Evolutionary conservation across 208 protist genomes (phyloP), one percentile per base, ranked within the genome.

Genomic region (Trypanosoma brucei): DNA sequence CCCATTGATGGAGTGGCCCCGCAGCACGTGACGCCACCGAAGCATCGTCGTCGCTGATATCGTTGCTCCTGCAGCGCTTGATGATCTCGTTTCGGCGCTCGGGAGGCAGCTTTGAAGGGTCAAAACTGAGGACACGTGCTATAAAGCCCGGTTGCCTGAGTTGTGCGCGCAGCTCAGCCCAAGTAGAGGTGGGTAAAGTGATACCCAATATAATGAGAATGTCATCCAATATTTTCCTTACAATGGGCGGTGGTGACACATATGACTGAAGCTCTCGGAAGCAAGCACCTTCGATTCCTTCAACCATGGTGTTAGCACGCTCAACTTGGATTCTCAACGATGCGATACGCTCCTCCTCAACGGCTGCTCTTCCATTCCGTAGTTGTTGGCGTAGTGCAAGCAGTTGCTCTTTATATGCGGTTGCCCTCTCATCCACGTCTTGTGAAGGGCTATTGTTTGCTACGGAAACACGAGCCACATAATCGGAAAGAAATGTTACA

Each of bases 161-260:
- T 31, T 70, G 40, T 34, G 38, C 55, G 53, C 74, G 64, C 46
- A 78, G 59, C 59, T 42, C 14, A 11, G 11, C 11, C 78, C 73
- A 84, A 46, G 49, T 46, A 33, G 52, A 54, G 55, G 51, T 39
- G 2, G 31, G 9, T 2, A 62, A 3, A 22, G 42, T 48, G 59
- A 74, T 72, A 34, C 78, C 66, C 38, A 84, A 38, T 42, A 84
- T 63, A 45, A 72, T 70, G 2, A 84, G 51, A 6, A 84, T 70
- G 60, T 70, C 58, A 57, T 75, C 49, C 7, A 84, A 33, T 55
- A 84, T 65, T 30, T 61, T 30, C 38, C 55, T 52, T 5, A 78
- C 63, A 39, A 69, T 30, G 7, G 59, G 55, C 6, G 69, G 74
- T 1, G 78, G 69, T 36, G 37, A 72, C 22, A 37, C 54, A 42